Percentiles rank a stretch among this genome's conserved stretches.
These are phyloP conservation scores for Sporobolus alterniflorus DNA, from an alignment of 202 grass and related monocot genomes.

Conservation along the genomic window DNA sequence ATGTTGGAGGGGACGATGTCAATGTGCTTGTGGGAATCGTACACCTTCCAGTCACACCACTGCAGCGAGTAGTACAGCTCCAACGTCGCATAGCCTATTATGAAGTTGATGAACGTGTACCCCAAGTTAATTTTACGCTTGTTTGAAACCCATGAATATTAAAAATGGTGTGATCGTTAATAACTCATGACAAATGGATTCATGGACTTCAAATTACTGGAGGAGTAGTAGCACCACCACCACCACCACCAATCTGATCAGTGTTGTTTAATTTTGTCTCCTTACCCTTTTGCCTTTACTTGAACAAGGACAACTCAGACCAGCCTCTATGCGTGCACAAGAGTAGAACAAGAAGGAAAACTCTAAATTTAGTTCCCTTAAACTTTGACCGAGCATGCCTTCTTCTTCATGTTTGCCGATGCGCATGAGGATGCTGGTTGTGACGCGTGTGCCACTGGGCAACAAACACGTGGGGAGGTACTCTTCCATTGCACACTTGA, in stretches of 20 bases:
- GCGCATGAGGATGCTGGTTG: too few relatives aligned
- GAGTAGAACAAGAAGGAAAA: neutral
- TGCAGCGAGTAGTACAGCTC: constrained; percentile 34
- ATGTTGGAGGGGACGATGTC: constrained; percentile 45
- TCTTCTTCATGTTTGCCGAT: too few relatives aligned
- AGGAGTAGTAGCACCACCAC: too few relatives aligned
- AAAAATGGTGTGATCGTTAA: too few relatives aligned
- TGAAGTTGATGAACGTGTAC: constrained; percentile 84
- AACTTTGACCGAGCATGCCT: too few relatives aligned
- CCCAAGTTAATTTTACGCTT: constrained; percentile 47
- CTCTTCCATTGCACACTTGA: too few relatives aligned
- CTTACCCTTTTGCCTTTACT: neutral
- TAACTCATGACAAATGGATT: too few relatives aligned
- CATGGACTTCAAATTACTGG: too few relatives aligned
- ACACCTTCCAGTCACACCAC: constrained; percentile 40
- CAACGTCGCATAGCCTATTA: constrained; percentile 32
- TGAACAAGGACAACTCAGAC: neutral
- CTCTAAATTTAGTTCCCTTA: neutral
- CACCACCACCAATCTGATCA: neutral
- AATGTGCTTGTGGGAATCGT: constrained; percentile 50
- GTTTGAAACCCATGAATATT: too few relatives aligned
- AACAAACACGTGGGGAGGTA: too few relatives aligned
- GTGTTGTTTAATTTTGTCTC: neutral
- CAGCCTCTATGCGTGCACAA: neutral
- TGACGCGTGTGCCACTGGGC: too few relatives aligned